Conservation (phyloP, 2,329 filamentous ascomycete species). For the Hypoxylon sp. region DNA sequence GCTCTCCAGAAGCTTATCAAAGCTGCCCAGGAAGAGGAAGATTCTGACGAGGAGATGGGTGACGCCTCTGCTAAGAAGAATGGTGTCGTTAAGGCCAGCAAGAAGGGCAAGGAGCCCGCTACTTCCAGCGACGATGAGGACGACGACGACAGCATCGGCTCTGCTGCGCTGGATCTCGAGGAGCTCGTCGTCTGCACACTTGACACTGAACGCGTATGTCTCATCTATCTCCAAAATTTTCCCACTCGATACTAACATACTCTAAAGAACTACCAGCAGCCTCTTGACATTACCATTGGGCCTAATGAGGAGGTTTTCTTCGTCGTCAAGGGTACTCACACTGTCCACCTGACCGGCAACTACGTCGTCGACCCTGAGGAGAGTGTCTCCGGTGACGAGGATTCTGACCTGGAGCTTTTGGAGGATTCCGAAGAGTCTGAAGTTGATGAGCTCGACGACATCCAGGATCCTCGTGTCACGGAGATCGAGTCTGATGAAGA, state of each 20-base stretch:
- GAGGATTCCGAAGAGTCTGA: slow-evolving; percentile 76
- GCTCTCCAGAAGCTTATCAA: slow-evolving; percentile 82
- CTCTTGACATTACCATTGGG: slow-evolving; percentile 90
- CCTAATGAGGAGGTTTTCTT: slow-evolving; percentile 94
- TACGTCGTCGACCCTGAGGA: slow-evolving; percentile 82
- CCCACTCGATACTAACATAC: slow-evolving; percentile 46
- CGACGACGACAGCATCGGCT: slow-evolving; percentile 68
- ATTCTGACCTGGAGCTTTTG: slow-evolving; percentile 79
- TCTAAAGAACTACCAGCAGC: slow-evolving; percentile 88
- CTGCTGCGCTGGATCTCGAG: slow-evolving; percentile 77
- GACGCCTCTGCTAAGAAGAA: slow-evolving; percentile 66
- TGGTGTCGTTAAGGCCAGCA: slow-evolving; percentile 67
- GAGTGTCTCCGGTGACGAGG: slow-evolving; percentile 73
- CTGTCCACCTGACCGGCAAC: slow-evolving; percentile 94
- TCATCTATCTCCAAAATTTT: slow-evolving; percentile 6
- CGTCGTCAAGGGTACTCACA: slow-evolving; percentile 88
- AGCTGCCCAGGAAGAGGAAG: slow-evolving; percentile 70
- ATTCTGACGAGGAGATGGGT: slow-evolving; percentile 77
- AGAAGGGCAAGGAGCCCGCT: slow-evolving; percentile 79
- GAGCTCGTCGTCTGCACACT: slow-evolving; percentile 96
- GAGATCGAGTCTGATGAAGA: slow-evolving; percentile 86
- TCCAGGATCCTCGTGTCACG: slow-evolving; percentile 83
- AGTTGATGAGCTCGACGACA: slow-evolving; percentile 80
- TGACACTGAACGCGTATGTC: slow-evolving; percentile 86
- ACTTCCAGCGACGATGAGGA: slow-evolving; percentile 56